Evolutionary conservation across 768 basidiomycete species (phyloP), one percentile per base, ranked within the genome.

Genomic region (Boletus tomentosulus): DNA sequence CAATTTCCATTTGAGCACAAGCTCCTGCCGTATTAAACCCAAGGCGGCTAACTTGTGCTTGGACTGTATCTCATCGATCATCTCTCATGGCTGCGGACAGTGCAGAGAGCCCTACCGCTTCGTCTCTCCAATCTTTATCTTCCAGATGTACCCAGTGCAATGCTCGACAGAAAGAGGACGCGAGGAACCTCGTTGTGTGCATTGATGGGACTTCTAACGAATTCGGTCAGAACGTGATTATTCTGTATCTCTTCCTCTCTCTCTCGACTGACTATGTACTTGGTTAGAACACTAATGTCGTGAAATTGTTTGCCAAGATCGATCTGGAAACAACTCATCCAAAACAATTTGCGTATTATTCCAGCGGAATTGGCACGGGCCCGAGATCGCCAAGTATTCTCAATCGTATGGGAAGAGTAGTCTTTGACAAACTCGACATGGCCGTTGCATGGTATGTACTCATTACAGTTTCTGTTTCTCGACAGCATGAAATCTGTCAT

Each of bases 341-440:
- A 19, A 47, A 55, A 27, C 74, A 74, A 53, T 48, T 59, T 12
- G 68, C 71, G 2, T 74, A 71, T 51, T 75, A 74, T 49, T 66
- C 67, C 39, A 73, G 72, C 37, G 73, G 73, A 1, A 72, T 75
- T 41, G 73, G 73, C 16, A 74, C 74, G 0, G 61, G 66, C 34
- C 68, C 65, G 1, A 65, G 62, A 39, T 63, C 68, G 4, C 44
- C 59, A 12, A 65, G 69, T 48, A 53, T 68, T 1, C 1, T 73
- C 11, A 22, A 43, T 27, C 63, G 58, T 15, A 39, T 62, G 11
- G 58, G 50, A 39, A 53, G 55, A 48, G 57, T 45, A 3, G 27
- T 65, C 19, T 50, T 55, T 9, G 61, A 72, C 42, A 64, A 52
- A 15, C 55, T 74, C 15, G 74, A 74, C 53, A 52, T 74, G 57